Evolutionary conservation across 2,329 filamentous ascomycete genomes (phyloP).

Genomic region (Camillea tinctor): DNA sequence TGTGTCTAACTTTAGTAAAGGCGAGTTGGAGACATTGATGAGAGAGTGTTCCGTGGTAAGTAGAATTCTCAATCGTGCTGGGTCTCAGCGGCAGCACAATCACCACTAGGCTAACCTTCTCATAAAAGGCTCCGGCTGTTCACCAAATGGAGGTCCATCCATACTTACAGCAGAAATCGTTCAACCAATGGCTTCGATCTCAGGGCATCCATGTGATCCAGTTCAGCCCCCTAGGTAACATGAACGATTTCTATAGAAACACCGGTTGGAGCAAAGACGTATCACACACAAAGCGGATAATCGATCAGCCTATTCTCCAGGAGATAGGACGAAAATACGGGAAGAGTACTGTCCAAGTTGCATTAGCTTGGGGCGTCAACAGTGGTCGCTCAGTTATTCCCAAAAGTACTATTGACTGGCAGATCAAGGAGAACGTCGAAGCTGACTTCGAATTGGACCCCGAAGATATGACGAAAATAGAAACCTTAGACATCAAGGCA

Average conservation of each 20-base stretch:
- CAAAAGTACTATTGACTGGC: slow-evolving; percentile 33
- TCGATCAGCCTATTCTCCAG: slow-evolving; percentile 28
- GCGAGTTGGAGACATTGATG: slow-evolving; percentile 45
- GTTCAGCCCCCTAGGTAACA: slow-evolving; percentile 36
- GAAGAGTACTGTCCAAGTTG: slow-evolving; percentile 34
- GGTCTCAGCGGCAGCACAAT: no score
- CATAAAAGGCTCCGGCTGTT: slow-evolving; percentile 18
- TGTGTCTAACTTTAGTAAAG: slow-evolving; percentile 57
- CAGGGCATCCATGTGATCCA: slow-evolving; percentile 34
- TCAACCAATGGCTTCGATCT: slow-evolving; percentile 22
- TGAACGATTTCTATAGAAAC: slow-evolving; percentile 33
- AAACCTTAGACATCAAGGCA: slow-evolving; percentile 14
- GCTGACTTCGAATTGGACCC: slow-evolving; percentile 11
- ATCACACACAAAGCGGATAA: slow-evolving; percentile 28
- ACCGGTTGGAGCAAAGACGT: slow-evolving; percentile 31
- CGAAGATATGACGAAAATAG: slow-evolving; percentile 13
- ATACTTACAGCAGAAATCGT: slow-evolving; percentile 24
- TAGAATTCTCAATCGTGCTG: slow-evolving; percentile 6
- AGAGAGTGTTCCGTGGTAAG: slow-evolving; percentile 32
- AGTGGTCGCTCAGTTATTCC: slow-evolving; percentile 35
- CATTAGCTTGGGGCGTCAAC: slow-evolving; percentile 35
- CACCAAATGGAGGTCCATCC: slow-evolving; percentile 30
- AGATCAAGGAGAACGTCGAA: slow-evolving; percentile 15
- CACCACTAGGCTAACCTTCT: slow-evolving; percentile 1
- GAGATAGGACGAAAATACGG: slow-evolving; percentile 28